phyloP scores from a whole-genome alignment of 2,329 filamentous ascomycete genomes.

The Xylariaceae sp. region DNA sequence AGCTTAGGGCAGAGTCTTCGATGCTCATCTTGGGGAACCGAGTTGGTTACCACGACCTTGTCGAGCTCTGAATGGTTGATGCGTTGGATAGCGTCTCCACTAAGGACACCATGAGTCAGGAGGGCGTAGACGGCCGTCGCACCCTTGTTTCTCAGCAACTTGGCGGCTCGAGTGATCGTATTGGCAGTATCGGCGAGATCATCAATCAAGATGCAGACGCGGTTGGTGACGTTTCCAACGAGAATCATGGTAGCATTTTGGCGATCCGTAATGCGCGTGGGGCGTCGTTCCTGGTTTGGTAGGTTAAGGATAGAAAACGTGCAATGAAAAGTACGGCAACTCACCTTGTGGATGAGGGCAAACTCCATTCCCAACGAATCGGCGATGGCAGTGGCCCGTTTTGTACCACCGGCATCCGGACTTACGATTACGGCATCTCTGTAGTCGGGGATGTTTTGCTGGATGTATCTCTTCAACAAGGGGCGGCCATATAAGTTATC shows the following conservation, averaged over 20 bases:
- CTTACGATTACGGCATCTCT: conserved; percentile 87
- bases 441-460: conserved; percentile 76
- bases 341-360: conserved; percentile 93
- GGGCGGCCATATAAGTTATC: conserved; percentile 91
- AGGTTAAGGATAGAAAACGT: conserved; percentile 27
- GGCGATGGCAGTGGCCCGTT: conserved; percentile 90
- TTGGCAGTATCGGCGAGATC: conserved; percentile 94
- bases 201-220: conserved; percentile 84
- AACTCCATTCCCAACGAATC: conserved; percentile 92
- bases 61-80: conserved; percentile 91
- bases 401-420: conserved; percentile 92
- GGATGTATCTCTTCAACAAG: conserved; percentile 62
- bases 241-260: conserved; percentile 96
- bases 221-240: conserved; percentile 75
- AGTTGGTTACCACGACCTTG: conserved; percentile 92
- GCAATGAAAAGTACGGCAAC: conserved; percentile 15
- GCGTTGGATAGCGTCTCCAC: conserved; percentile 86
- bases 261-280: conserved; percentile 77
- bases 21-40: conserved; percentile 82
- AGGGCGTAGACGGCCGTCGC: conserved; percentile 87
- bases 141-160: conserved; percentile 92
- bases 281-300: conserved; percentile 66
- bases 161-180: conserved; percentile 92
- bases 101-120: conserved; percentile 90
- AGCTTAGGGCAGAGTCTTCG: conserved; percentile 72